These are phyloP conservation scores for Scedosporium dehoogii DNA, from an alignment of 2,329 filamentous ascomycete species.

Conservation along the genomic window DNA sequence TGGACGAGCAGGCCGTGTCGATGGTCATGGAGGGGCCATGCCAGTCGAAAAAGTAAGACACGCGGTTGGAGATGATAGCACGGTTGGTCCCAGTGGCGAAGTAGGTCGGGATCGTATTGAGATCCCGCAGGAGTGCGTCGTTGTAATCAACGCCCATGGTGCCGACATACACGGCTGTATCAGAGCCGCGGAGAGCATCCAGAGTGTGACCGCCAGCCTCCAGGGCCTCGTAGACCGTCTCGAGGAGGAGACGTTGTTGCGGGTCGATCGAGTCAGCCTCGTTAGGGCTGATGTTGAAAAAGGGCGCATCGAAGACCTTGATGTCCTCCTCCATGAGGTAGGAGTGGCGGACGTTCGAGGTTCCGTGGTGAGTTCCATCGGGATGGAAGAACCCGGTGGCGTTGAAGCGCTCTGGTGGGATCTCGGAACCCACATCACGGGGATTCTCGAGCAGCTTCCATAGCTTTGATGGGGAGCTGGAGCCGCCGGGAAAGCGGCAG, in stretches of 20 bases:
- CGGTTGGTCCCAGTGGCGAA: conserved; percentile 40
- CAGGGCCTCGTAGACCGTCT: conserved; percentile 17
- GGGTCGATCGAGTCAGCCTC: conserved; percentile 18
- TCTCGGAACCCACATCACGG: conserved; percentile 18
- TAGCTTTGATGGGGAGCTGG: conserved; percentile 30
- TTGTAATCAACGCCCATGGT: conserved; percentile 16
- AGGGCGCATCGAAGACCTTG: conserved; percentile 15
- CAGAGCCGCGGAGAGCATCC: conserved; percentile 12
- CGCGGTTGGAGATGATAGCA: conserved; percentile 43
- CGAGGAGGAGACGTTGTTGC: conserved; percentile 18
- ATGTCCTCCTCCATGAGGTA: conserved; percentile 19
- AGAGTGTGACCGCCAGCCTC: conserved; percentile 22
- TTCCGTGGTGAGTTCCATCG: conserved; percentile 11
- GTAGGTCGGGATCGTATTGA: conserved; percentile 23
- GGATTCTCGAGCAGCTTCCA: conserved; percentile 25
- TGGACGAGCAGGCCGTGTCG: conserved; percentile 25
- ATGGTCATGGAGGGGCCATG: conserved; percentile 24
- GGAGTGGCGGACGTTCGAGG: conserved; percentile 2
- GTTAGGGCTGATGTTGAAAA: conserved; percentile 13
- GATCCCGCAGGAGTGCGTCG: conserved; percentile 14
- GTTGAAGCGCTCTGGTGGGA: background rate
- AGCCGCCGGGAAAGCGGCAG: conserved; percentile 33
- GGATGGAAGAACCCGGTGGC: background rate
- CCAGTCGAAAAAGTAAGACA: conserved; percentile 32
- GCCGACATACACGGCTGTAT: conserved; percentile 19